Evolutionary conservation across 2,329 filamentous ascomycete species (phyloP).

Genomic region (Cladophialophora carrionii): DNA sequence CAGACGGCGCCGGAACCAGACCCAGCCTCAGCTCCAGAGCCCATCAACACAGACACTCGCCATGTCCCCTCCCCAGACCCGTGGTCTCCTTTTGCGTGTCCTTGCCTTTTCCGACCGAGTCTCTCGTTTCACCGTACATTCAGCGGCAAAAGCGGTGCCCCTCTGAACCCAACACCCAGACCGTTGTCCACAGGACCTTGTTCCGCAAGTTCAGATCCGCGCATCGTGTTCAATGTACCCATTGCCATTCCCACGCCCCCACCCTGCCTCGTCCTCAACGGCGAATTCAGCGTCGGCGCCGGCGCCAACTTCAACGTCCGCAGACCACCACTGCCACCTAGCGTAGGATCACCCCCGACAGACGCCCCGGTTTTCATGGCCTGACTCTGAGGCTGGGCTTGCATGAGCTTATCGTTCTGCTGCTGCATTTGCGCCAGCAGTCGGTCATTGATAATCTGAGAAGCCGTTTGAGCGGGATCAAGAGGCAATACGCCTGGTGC

Average conservation of each 20-base stretch:
- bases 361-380: background rate
- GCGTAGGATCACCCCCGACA: background rate
- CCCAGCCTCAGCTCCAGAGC: too few relatives aligned
- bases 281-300: background rate
- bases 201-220: background rate
- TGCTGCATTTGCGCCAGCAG: constrained; percentile 21
- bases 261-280: constrained; percentile 2
- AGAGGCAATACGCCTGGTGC: background rate
- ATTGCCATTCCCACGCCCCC: background rate
- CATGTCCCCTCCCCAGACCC: background rate
- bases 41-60: background rate
- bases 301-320: constrained; percentile 7
- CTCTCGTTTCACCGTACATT: constrained; percentile 11
- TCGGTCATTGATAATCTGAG: constrained; percentile 1
- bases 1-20: background rate
- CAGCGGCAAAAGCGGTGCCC: constrained; percentile 5
- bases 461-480: background rate
- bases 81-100: background rate
- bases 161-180: background rate
- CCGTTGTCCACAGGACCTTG: background rate
- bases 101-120: background rate
- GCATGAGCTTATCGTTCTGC: constrained; percentile 19
- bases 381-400: constrained; percentile 5
- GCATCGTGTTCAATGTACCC: background rate
- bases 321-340: background rate